Evolutionary conservation across 345 rosid genomes (phyloP), one percentile per base, ranked within the genome.

Genomic region (Zanthoxylum bungeanum): DNA sequence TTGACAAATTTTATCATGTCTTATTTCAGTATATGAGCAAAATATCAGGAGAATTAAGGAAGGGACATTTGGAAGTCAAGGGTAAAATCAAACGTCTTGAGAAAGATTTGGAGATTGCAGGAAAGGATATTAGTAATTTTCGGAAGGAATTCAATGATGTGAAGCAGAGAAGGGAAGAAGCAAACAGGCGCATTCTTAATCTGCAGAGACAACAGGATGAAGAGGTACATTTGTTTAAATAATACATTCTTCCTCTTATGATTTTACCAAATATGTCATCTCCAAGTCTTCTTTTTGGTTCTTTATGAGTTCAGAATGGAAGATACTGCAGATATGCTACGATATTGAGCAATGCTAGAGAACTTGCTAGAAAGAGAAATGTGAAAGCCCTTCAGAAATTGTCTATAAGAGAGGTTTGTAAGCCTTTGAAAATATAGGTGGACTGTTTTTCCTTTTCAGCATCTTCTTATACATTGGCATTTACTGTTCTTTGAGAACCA

Each of bases 321-420:
- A 64, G 56, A 44, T 27, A 64, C 46, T 16, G 28, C 36, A 44
- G 47, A 46, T 19, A 64, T 28, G 56, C 51, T 28, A 46, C 56
- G n/a, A 33, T 64, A 12, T 33, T 88, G 78, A 79, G 75, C 64
- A 75, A 84, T 73, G 93, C 85, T 59, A 89, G 78, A 76, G 86
- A 78, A 9, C 86, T 88, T 76, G 91, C 92, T 72, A 73, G 77
- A n/a, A 77, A 80, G 71, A 85, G 79, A 80, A 83, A 92, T 66
- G 69, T 89, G 49, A 36, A 60, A 24, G 84, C 85, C 72, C 89
- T 92, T 47, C 79, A 83, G 79, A 84, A 86, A 9, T 83, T 91
- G 50, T 73, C 85, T 1, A 68, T 49, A 9, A 66, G 72, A 14
- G 90, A 86, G 93, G 90, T 89, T 64, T 53, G 85, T 31, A 56